Base-by-base conservation (phyloP, 129 eudicot genomes). In the Flaveria linearis region DNA sequence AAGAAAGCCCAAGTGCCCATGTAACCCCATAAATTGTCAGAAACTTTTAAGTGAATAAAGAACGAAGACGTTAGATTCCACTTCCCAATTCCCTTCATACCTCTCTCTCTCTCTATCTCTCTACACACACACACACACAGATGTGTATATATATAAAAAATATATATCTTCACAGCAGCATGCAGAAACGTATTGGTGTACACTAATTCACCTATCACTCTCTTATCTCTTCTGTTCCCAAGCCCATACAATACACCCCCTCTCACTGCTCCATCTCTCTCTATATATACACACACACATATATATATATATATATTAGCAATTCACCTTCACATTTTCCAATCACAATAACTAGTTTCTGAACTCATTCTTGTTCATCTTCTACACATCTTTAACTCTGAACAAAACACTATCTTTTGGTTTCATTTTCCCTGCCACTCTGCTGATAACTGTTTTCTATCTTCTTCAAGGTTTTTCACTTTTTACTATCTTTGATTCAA, bases 141-240 rank as follows among this genome's bases (percentile, higher is more conserved):
- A 36, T 0, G 17, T 18, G 25, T 1, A 56, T 57, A 43, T 12
- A 45, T 33, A 45, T 17, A 47, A 22, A 77, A 5, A 22, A 71
- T 16, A 63, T 15, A 52, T 58, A 53, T 71, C 41, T 67, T 78
- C 14, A 72, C 81, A 64, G 83, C 33, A 75, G 78, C 85, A 81
- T 79, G 85, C 86, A 81, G 81, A 65, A 77, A 69, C 82, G 68
- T 78, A 74, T 73, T 51, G 85, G 86, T 80, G 82, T 72, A 85
- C 83, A 72, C 80, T 84, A 73, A 64, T 65, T 79, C 86, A 77
- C 82, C 67, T 79, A 82, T 83, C 86, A 66, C 78, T 81, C 84
- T 82, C 88, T 87, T 83, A 87, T 87, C 91, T 87, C 96, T 82
- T 90, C 89, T 90, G 96, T 90, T 85, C 88, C 96, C 86, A 86